Conservation (phyloP, 1,284 basidiomycete species). For the Pterulicium gracile region DNA sequence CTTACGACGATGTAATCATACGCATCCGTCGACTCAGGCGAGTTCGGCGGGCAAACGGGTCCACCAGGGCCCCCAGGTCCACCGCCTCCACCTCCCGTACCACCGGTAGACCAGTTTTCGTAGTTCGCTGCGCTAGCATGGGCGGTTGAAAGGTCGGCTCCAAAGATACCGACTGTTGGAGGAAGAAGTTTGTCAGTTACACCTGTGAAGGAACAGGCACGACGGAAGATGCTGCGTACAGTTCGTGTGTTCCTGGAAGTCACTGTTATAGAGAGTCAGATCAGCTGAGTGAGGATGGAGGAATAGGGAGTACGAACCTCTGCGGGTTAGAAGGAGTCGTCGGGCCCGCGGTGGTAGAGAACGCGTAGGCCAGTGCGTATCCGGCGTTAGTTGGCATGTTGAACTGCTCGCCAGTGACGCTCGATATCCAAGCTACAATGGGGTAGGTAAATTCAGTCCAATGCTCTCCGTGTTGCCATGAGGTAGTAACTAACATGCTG, state of each 20-base stretch:
- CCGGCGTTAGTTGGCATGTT: not conserved
- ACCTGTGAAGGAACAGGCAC: too few relatives aligned
- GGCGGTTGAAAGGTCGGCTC: conserved; percentile 34
- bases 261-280: conserved; percentile 17
- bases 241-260: conserved; percentile 33
- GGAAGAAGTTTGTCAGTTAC: not conserved
- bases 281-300: conserved; percentile 24
- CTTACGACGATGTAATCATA: conserved; percentile 48
- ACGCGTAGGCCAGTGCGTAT: not conserved
- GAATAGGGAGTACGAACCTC: conserved; percentile 25
- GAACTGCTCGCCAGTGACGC: not conserved
- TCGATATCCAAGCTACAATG: not conserved
- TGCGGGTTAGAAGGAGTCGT: conserved; percentile 20
- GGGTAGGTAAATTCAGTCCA: not conserved
- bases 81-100: conserved; percentile 23
- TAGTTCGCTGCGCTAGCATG: conserved; percentile 36
- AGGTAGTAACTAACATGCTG: conserved; percentile 20
- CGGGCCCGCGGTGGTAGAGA: not conserved
- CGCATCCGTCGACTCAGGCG: conserved; percentile 10
- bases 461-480: not conserved
- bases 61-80: not conserved
- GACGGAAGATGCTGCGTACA: too few relatives aligned
- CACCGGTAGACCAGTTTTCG: conserved; percentile 37
- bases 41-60: not conserved
- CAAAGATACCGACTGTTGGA: conserved; percentile 42